These are phyloP conservation scores for Heliocybe sulcata DNA, from an alignment of 1,284 basidiomycete genomes.

Conservation along the genomic window DNA sequence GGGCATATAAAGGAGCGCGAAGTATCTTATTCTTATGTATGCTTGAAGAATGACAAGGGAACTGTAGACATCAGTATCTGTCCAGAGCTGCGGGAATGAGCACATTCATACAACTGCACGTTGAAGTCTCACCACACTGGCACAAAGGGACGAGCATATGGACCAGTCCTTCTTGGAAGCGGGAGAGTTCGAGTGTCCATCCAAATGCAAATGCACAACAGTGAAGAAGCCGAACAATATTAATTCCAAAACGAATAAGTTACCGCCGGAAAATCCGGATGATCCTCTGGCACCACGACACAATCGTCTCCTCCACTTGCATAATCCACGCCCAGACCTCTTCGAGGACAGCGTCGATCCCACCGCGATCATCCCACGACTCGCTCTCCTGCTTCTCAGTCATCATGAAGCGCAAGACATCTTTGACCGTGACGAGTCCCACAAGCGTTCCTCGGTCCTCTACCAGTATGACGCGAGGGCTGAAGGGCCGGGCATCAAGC, in stretches of 20 bases:
- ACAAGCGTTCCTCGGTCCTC: conserved; percentile 77
- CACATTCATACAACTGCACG: too few relatives aligned
- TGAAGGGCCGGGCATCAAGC: conserved; percentile 23
- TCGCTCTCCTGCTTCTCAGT: conserved; percentile 28
- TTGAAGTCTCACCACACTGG: too few relatives aligned
- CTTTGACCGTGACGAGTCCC: conserved; percentile 94
- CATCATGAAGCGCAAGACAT: conserved; percentile 80
- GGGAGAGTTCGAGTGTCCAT: too few relatives aligned
- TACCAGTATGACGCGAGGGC: conserved; percentile 91
- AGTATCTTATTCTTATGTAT: too few relatives aligned
- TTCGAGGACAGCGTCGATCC: conserved; percentile 55
- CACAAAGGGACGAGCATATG: too few relatives aligned
- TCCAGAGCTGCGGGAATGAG: too few relatives aligned
- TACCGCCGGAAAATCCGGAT: conserved; percentile 30
- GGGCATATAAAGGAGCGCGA: too few relatives aligned
- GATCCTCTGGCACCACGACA: conserved; percentile 32
- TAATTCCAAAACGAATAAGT: conserved; percentile 9
- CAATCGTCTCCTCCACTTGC: conserved; percentile 25
- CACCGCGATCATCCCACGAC: conserved; percentile 54
- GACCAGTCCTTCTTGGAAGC: too few relatives aligned
- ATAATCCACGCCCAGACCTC: conserved; percentile 54
- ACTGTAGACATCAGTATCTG: too few relatives aligned
- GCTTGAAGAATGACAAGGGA: too few relatives aligned
- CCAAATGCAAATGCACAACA: too few relatives aligned
- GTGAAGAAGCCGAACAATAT: not conserved